These are phyloP conservation scores for Solanum pennellii DNA, from an alignment of 257 asterid genomes.

Conservation along the genomic window DNA sequence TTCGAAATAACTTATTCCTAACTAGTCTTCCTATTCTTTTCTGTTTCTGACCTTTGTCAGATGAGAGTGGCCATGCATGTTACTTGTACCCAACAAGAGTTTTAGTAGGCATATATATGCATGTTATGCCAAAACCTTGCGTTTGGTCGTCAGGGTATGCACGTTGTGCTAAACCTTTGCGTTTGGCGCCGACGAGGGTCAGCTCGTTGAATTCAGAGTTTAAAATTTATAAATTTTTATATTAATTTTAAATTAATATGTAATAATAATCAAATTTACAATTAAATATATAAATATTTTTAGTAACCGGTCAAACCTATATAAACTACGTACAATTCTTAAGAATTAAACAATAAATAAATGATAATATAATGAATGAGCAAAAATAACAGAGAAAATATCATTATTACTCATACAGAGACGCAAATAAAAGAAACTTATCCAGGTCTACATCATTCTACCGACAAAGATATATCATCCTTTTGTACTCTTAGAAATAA, in stretches of 20 bases:
- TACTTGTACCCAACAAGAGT: background rate
- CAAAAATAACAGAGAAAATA: no score
- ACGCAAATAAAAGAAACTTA: background rate
- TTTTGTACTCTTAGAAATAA: background rate
- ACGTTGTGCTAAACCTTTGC: background rate
- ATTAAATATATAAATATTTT: no score
- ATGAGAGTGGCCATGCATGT: background rate
- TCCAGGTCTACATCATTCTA: background rate
- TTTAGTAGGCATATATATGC: background rate
- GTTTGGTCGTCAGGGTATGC: background rate
- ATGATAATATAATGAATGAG: background rate
- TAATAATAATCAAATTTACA: no score
- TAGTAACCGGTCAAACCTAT: background rate
- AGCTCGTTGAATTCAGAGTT: no score
- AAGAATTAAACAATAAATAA: background rate
- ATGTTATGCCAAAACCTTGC: background rate
- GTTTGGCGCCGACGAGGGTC: background rate
- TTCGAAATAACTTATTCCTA: no score
- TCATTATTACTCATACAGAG: background rate
- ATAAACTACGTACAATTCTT: background rate
- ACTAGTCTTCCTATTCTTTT: background rate
- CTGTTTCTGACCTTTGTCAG: background rate
- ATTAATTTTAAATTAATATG: no score
- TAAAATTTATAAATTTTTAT: no score
- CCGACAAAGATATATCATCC: background rate